Conservation (phyloP, 352 stramenopile genomes). For the Pythium phragmitis region DNA sequence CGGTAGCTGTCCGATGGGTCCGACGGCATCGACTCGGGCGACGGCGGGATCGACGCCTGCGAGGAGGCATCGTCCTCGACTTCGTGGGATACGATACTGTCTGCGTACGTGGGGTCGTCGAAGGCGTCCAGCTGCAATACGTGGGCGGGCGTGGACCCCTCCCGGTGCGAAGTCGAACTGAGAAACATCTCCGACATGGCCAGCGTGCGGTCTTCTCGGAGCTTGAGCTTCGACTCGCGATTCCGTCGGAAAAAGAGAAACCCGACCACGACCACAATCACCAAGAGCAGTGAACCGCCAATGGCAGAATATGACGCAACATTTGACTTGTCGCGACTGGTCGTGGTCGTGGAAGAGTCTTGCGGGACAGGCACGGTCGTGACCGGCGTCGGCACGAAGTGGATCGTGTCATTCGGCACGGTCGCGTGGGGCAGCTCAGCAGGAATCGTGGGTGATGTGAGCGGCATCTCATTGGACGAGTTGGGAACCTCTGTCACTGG, state of each 20-base stretch:
- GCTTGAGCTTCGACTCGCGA: constrained; percentile 21
- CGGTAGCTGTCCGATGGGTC: constrained; percentile 27
- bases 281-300: constrained; percentile 9
- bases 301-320: constrained; percentile 12
- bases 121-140: neutral
- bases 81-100: constrained; percentile 13
- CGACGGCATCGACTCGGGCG: constrained; percentile 12
- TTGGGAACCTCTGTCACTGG: neutral
- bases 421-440: neutral
- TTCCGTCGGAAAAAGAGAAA: constrained; percentile 18
- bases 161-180: neutral
- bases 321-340: neutral
- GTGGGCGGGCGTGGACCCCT: neutral
- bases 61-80: constrained; percentile 15
- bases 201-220: constrained; percentile 17
- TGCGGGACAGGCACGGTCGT: constrained; percentile 11
- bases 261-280: constrained; percentile 14
- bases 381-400: constrained; percentile 1
- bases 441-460: neutral
- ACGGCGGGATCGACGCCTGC: constrained; percentile 14
- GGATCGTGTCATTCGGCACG: constrained; percentile 15
- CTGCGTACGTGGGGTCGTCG: neutral
- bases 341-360: neutral
- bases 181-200: constrained; percentile 34
- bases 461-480: neutral